These are phyloP conservation scores for Echites panduratus DNA, from an alignment of 257 asterid species.

Conservation along the genomic window DNA sequence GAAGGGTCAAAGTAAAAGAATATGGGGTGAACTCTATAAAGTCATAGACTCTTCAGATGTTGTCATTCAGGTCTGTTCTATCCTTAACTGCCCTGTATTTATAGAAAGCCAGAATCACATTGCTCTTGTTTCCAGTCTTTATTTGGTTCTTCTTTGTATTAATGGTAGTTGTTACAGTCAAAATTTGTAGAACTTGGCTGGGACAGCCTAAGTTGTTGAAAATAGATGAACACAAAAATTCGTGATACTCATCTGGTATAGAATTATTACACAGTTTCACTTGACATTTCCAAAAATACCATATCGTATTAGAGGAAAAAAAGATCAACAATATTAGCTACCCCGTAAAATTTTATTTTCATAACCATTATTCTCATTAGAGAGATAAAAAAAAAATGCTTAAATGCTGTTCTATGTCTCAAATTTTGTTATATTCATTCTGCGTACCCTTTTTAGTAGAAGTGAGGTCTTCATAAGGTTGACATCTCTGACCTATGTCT, in stretches of 20 bases:
- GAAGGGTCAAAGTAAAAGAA: slow-evolving; percentile 97
- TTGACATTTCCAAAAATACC: neutral
- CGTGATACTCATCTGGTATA: neutral
- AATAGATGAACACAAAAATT: neutral
- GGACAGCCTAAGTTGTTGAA: neutral
- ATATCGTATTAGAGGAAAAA: neutral
- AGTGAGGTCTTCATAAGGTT: neutral
- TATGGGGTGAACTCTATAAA: slow-evolving; percentile 99
- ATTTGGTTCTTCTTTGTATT: neutral
- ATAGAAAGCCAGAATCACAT: neutral
- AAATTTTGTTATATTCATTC: neutral
- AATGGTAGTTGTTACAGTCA: neutral
- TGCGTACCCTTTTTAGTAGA: neutral
- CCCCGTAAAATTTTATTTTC: neutral
- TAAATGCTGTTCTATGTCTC: neutral
- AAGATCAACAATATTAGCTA: neutral
- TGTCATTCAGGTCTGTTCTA: slow-evolving; percentile 65
- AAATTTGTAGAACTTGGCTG: neutral
- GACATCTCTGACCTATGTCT: neutral
- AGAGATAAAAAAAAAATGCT: neutral
- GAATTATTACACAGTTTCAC: neutral
- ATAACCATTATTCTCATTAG: neutral
- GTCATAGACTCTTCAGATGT: slow-evolving; percentile 98
- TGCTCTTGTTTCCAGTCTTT: too few species aligned
- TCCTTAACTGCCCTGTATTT: neutral